These are phyloP conservation scores for Tremellales sp. DNA, from an alignment of 1,284 basidiomycete species.

Conservation along the genomic window DNA sequence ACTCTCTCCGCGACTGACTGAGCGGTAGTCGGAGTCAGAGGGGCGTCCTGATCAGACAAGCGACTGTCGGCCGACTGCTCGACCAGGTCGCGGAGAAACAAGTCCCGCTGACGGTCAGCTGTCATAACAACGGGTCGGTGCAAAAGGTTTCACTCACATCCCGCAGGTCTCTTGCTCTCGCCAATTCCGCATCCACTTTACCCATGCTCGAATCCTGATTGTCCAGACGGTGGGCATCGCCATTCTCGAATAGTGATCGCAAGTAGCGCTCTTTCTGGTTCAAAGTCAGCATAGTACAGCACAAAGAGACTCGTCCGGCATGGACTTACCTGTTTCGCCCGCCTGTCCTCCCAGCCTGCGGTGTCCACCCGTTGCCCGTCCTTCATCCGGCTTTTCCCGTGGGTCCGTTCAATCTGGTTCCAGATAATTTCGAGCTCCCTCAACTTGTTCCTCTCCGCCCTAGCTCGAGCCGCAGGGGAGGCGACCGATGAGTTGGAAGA, in stretches of 20 bases:
- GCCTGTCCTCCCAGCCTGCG: conserved; percentile 10
- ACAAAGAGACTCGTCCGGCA: background rate
- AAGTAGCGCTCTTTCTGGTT: conserved; percentile 20
- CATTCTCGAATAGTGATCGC: conserved; percentile 17
- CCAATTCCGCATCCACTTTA: conserved; percentile 21
- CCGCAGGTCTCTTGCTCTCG: conserved; percentile 25
- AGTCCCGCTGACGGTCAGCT: conserved; percentile 6
- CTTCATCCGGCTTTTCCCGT: conserved; percentile 19
- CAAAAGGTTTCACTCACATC: conserved; percentile 27
- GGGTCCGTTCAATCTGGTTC: conserved; percentile 34
- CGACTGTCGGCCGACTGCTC: conserved; percentile 21
- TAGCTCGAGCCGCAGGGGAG: conserved; percentile 4
- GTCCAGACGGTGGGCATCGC: conserved; percentile 15
- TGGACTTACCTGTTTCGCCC: conserved; percentile 6
- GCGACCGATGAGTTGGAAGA: conserved; percentile 3
- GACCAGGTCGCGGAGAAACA: conserved; percentile 20
- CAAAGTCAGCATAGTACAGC: background rate
- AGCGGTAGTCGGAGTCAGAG: conserved; percentile 17
- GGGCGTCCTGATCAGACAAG: conserved; percentile 26
- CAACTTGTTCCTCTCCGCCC: conserved; percentile 26
- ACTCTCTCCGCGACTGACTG: background rate
- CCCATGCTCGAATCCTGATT: conserved; percentile 21
- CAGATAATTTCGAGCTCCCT: conserved; percentile 39
- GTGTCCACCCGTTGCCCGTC: conserved; percentile 23
- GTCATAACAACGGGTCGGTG: background rate